Conservation (phyloP, 1,139 yeast species). For the Pichia sp. region DNA sequence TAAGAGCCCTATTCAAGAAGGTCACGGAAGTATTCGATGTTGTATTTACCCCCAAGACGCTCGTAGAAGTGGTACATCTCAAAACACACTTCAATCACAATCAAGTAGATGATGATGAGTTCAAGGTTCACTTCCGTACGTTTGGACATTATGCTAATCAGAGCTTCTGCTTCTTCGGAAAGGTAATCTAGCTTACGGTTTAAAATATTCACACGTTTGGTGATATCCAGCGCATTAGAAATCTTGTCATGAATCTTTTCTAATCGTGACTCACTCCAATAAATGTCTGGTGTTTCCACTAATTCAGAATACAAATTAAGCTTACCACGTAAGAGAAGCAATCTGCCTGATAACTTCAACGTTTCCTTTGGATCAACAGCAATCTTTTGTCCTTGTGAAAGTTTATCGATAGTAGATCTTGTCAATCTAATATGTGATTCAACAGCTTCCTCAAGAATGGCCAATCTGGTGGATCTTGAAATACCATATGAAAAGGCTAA, state of each 20-base stretch:
- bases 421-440: slow-evolving; percentile 63
- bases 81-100: slow-evolving; percentile 77
- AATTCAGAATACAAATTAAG: slow-evolving; percentile 81
- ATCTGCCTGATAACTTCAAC: slow-evolving; percentile 62
- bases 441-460: slow-evolving; percentile 66
- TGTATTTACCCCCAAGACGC: slow-evolving; percentile 28
- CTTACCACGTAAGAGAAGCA: slow-evolving; percentile 71
- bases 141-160: slow-evolving; percentile 69
- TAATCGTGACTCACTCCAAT: slow-evolving; percentile 85
- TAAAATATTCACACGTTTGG: slow-evolving; percentile 68
- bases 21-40: slow-evolving; percentile 15
- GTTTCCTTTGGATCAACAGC: slow-evolving; percentile 59
- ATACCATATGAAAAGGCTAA: slow-evolving; percentile 87
- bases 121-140: slow-evolving; percentile 72
- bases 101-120: slow-evolving; percentile 79
- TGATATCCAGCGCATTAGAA: slow-evolving; percentile 66
- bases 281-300: slow-evolving; percentile 86
- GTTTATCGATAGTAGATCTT: slow-evolving; percentile 54
- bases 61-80: slow-evolving; percentile 63
- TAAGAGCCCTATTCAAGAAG: not conserved
- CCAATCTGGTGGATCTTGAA: slow-evolving; percentile 78
- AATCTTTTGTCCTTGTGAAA: slow-evolving; percentile 58
- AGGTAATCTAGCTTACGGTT: slow-evolving; percentile 86
- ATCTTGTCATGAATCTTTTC: slow-evolving; percentile 69
- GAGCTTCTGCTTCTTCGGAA: slow-evolving; percentile 78